phyloP scores from a whole-genome alignment of 2,329 filamentous ascomycete species.

The Fusarium poae region DNA sequence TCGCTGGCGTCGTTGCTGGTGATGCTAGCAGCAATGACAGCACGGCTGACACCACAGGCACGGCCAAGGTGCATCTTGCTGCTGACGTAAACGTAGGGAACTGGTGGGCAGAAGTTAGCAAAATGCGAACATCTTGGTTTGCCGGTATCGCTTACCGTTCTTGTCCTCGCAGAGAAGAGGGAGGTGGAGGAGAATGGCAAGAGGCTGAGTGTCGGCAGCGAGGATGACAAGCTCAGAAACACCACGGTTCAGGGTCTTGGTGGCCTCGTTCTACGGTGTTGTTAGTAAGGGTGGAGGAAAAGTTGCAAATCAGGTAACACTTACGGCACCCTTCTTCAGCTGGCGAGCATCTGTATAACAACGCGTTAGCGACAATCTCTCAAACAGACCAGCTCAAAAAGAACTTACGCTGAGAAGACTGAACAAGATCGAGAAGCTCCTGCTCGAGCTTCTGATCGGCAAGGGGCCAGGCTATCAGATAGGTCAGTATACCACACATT shows the following conservation, averaged over 20 bases:
- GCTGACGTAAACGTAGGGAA: slow-evolving; percentile 76
- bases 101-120: slow-evolving; percentile 39
- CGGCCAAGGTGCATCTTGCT: slow-evolving; percentile 88
- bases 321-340: slow-evolving; percentile 85
- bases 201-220: slow-evolving; percentile 86
- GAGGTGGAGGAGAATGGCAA: slow-evolving; percentile 90
- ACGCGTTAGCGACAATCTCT: slow-evolving; percentile 6
- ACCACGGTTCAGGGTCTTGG: slow-evolving; percentile 91
- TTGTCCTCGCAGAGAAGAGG: slow-evolving; percentile 90
- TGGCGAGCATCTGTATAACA: slow-evolving; percentile 69
- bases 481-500: slow-evolving; percentile 32
- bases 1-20: slow-evolving; percentile 93
- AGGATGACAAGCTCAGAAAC: slow-evolving; percentile 91
- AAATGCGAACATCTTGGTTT: neutral
- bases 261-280: slow-evolving; percentile 56
- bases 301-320: neutral
- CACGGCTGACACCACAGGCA: slow-evolving; percentile 88
- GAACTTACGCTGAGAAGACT: slow-evolving; percentile 70
- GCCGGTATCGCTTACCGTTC: slow-evolving; percentile 57
- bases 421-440: slow-evolving; percentile 85
- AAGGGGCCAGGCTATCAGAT: slow-evolving; percentile 72
- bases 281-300: neutral
- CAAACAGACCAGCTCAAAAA: neutral
- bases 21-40: slow-evolving; percentile 89
- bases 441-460: slow-evolving; percentile 81